Conservation (phyloP, 2,329 filamentous ascomycete genomes). For the Cadophora sp. region DNA sequence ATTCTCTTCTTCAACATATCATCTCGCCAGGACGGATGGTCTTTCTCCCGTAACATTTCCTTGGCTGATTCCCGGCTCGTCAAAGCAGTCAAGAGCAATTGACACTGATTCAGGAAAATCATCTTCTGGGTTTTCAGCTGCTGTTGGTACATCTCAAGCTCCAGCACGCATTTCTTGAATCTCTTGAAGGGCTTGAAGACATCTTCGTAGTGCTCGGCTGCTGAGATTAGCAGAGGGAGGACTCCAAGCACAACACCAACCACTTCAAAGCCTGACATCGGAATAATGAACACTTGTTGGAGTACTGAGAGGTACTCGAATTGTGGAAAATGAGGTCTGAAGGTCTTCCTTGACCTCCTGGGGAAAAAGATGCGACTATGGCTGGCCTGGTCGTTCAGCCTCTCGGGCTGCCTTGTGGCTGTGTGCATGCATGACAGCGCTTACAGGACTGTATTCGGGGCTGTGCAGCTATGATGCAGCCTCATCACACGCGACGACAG, state of each 20-base stretch:
- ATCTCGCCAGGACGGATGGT: neutral
- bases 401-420: neutral
- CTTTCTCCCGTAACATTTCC: slow-evolving; percentile 4
- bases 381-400: neutral
- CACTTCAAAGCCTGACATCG: slow-evolving; percentile 23
- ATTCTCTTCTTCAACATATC: neutral
- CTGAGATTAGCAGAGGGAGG: slow-evolving; percentile 20
- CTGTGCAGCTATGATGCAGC: neutral
- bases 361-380: too few relatives aligned
- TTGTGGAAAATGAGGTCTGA: too few relatives aligned
- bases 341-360: too few relatives aligned
- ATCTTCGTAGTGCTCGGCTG: slow-evolving; percentile 23
- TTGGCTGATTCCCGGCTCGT: neutral
- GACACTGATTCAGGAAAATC: neutral
- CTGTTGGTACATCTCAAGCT: neutral
- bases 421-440: neutral
- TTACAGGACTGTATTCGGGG: neutral
- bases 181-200: slow-evolving; percentile 22
- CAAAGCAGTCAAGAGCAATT: neutral
- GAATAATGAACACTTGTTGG: neutral
- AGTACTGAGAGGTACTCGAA: too few relatives aligned
- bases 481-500: neutral
- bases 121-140: neutral
- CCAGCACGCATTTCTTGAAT: slow-evolving; percentile 8
- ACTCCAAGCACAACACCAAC: slow-evolving; percentile 21